Conservation (phyloP, 2,329 filamentous ascomycete genomes). For the Talaromyces sp. region DNA sequence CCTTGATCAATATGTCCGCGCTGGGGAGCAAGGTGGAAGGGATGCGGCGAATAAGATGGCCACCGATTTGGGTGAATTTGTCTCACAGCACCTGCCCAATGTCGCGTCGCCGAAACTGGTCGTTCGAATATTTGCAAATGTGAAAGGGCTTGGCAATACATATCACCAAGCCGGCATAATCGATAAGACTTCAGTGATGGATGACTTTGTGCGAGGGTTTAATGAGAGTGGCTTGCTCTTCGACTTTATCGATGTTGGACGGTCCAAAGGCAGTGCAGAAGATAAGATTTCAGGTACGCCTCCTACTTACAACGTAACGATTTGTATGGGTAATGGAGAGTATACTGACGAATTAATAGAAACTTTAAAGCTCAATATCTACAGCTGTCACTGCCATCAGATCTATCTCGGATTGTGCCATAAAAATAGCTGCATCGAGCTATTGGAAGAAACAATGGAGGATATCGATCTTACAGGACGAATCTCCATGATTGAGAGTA, state of each 20-base stretch:
- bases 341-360: constrained; percentile 40
- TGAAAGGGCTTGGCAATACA: constrained; percentile 49
- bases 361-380: constrained; percentile 53
- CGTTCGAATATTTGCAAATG: constrained; percentile 53
- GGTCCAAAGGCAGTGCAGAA: constrained; percentile 43
- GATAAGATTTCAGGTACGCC: constrained; percentile 48
- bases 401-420: constrained; percentile 59
- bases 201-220: constrained; percentile 56
- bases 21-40: constrained; percentile 52
- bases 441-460: constrained; percentile 49
- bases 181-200: constrained; percentile 40
- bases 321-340: constrained; percentile 17
- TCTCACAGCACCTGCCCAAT: constrained; percentile 39
- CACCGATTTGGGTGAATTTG: constrained; percentile 42
- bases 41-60: constrained; percentile 52
- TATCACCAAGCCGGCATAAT: constrained; percentile 47
- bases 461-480: constrained; percentile 46
- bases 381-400: constrained; percentile 59
- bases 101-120: constrained; percentile 49
- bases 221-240: constrained; percentile 51
- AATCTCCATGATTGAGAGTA: constrained; percentile 56
- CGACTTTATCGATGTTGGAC: constrained; percentile 49
- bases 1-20: constrained; percentile 47
- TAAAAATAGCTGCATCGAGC: constrained; percentile 52
- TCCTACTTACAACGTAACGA: not conserved